Evolutionary conservation across 495 filamentous ascomycete genomes (phyloP), one percentile per base, ranked within the genome.

Genomic region (Clohesyomyces aquaticus): DNA sequence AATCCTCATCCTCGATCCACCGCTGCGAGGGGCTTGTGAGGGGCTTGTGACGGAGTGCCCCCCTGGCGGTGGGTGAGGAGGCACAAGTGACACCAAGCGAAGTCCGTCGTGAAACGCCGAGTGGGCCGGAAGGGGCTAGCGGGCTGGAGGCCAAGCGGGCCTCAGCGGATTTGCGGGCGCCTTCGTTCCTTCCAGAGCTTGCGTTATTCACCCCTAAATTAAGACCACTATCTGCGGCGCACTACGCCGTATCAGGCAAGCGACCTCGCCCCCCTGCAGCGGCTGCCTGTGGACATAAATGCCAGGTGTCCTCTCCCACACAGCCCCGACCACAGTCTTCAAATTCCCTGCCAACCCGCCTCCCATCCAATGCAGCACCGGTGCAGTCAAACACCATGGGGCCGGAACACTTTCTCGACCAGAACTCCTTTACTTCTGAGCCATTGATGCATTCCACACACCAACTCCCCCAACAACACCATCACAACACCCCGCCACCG

Each of bases 331-430:
- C 16, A 10, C 29, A 29, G 23, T 28, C 50, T 29, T 53, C 47
- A 55, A 49, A 45, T 23, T 57, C 58, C 28, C 28, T 42, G 26
- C 48, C 41, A 12, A 38, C 38, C 49, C 18, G 16, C 21, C 42
- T 38, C 41, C 65, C 65, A 52, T 60, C 65, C 65, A 68, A 68
- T 68, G 65, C 65, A 59, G 48, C 50, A 48, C 29, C 14, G n/a
- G 10, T 45, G 48, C 56, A 55, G 53, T 51, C 61, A 64, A 58
- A 9, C 25, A 28, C 48, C 18, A 23, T 18, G 16, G 43, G 16
- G 16, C 8, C 4, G 8, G 43, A n/a, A 47, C 43, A n/a, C 4
- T n/a, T 4, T 18, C 43, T 22, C 43, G 43, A 14, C 32, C 32
- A 38, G 32, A 6, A 41, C n/a, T 55, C 51, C 27, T n/a, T 35